These are phyloP conservation scores for Paspalum notatum DNA, from an alignment of 176 grass and related monocot species.

Conservation along the genomic window DNA sequence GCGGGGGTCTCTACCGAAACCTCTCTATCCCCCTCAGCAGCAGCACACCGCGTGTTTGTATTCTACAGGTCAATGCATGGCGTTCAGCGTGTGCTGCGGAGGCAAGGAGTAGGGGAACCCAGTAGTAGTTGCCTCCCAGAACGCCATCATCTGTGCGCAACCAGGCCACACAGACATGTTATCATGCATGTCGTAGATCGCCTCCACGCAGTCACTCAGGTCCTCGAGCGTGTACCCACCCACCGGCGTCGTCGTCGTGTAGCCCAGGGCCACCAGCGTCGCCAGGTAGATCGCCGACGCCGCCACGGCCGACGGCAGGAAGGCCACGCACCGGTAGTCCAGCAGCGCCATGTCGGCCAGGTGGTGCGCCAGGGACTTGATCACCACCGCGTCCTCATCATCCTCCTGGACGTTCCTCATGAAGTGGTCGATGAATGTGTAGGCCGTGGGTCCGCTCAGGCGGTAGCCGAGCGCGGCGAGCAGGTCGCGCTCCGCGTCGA, in stretches of 20 bases:
- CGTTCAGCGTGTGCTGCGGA: background rate
- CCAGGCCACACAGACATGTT: background rate
- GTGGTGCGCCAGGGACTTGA: constrained; percentile 6
- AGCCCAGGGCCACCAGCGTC: background rate
- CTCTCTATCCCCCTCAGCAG: no score
- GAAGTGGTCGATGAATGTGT: constrained; percentile 31
- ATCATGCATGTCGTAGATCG: constrained; percentile 6
- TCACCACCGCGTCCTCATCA: background rate
- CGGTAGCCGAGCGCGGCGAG: constrained; percentile 21
- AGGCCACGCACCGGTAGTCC: constrained; percentile 1
- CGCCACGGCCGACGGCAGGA: constrained; percentile 26
- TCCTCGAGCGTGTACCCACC: background rate
- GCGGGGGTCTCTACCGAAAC: no score
- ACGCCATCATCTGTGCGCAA: background rate
- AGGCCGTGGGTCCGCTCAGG: constrained; percentile 32
- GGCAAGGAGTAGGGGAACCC: background rate
- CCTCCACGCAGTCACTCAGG: background rate
- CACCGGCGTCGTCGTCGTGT: background rate
- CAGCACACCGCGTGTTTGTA: no score
- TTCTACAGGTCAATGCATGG: background rate
- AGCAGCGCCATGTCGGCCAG: constrained; percentile 17
- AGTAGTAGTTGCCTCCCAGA: background rate
- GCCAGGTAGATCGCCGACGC: constrained; percentile 31
- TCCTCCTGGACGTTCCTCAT: background rate
- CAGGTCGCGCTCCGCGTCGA: constrained; percentile 20